phyloP scores from a whole-genome alignment of 2,329 filamentous ascomycete species.

The Diaporthe caulivora region DNA sequence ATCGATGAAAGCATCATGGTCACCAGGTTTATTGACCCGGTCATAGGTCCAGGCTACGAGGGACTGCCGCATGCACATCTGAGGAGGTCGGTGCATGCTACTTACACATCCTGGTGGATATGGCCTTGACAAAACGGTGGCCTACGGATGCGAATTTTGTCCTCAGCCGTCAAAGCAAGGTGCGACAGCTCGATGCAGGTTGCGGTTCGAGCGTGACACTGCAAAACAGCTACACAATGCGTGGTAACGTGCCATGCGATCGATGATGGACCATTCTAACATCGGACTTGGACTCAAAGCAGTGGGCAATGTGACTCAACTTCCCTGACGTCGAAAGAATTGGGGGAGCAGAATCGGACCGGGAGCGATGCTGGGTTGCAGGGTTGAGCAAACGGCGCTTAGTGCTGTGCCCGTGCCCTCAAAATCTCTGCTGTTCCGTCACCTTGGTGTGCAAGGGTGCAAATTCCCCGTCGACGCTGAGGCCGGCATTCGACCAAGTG shows the following conservation, averaged over 20 bases:
- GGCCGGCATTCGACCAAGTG: constrained; percentile 29
- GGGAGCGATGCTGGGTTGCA: constrained; percentile 31
- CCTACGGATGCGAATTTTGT: background rate
- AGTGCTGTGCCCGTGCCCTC: constrained; percentile 31
- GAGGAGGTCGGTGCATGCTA: background rate
- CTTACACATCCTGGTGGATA: background rate
- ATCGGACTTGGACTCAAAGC: constrained; percentile 25
- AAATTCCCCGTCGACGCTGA: constrained; percentile 33
- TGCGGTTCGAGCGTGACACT: background rate
- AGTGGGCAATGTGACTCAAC: constrained; percentile 30
- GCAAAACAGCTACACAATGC: constrained; percentile 20
- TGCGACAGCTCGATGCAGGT: background rate
- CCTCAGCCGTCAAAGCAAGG: background rate
- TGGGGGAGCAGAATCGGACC: constrained; percentile 27
- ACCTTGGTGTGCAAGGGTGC: constrained; percentile 21
- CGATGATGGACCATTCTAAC: constrained; percentile 30
- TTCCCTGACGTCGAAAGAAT: constrained; percentile 25
- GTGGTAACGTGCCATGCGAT: constrained; percentile 36
- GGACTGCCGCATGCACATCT: background rate
- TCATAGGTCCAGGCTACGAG: constrained; percentile 13
- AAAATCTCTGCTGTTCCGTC: constrained; percentile 31
- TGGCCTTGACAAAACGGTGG: constrained; percentile 1
- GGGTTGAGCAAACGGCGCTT: constrained; percentile 35
- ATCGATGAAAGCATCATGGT: background rate
- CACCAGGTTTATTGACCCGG: background rate